Evolutionary conservation across 164 flowering plant species (phyloP), one percentile per base, ranked within the genome.

Genomic region (Tinospora cordifolia): DNA sequence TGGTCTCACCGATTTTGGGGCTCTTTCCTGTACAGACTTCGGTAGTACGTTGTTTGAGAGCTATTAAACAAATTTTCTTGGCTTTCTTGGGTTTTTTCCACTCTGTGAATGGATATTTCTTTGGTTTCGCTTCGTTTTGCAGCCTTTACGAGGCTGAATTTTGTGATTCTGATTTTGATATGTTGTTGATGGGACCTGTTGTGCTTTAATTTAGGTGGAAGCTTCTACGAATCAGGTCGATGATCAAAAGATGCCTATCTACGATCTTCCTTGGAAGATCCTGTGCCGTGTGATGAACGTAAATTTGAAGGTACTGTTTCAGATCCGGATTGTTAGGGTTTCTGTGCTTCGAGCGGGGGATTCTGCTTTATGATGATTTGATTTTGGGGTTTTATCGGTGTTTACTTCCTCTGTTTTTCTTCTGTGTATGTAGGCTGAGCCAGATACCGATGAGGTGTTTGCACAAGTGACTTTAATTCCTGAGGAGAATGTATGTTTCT

Each of bases 391-490:
- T 30, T n/a, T 10, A 17, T 0, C 1, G 40, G 46, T 64, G 19
- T 64, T 2, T 15, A 30, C 36, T 30, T 30, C 2, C 21, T 14
- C 3, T 38, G 30, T 19, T 64, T 64, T 0, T 65, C 19, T 27
- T 22, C 51, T n/a, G 21, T 27, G 54, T 34, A 54, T 34, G 36
- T 64, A 88, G 96, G 96, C 96, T 22, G 96, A 90, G 74, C 83
- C 88, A 39, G 92, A 90, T 65, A 90, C 97, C 0, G 97, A 91
- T 63, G 95, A 91, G 82, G 93, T 91, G 49, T 91, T 76, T 84
- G 97, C 97, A 0, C 97, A 90, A 76, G 77, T 91, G 34, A 85
- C 85, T 71, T 75, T 91, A 74, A 81, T 87, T 63, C 97, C 98
- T 27, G 90, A 90, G 71, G 57, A 47, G 41, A 83, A 84, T 79